These are phyloP conservation scores for Elongisporangium anandrum DNA, from an alignment of 352 stramenopile genomes.

Conservation along the genomic window DNA sequence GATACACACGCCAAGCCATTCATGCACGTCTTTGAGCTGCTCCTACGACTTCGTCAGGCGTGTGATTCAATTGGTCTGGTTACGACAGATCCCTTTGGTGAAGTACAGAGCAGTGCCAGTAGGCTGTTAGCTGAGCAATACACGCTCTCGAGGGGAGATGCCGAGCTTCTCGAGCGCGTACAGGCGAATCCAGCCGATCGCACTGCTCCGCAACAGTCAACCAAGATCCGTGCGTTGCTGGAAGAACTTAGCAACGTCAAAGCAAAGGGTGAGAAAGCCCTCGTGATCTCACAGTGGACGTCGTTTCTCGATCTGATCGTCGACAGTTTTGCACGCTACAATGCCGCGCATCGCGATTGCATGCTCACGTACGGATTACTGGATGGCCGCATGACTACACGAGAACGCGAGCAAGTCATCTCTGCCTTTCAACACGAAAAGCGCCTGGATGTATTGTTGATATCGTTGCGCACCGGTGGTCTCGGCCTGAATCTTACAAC, in stretches of 20 bases:
- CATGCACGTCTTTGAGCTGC: conserved; percentile 88
- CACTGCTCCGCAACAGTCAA: conserved; percentile 30
- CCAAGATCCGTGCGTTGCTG: conserved; percentile 59
- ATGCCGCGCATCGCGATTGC: conserved; percentile 6
- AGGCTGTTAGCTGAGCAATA: conserved; percentile 8
- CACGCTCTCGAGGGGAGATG: conserved; percentile 21
- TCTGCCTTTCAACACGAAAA: conserved; percentile 53
- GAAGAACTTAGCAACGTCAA: conserved; percentile 42
- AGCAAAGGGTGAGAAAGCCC: conserved; percentile 38
- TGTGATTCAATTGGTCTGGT: conserved; percentile 73
- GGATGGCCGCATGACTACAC: conserved; percentile 56
- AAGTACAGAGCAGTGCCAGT: conserved; percentile 29
- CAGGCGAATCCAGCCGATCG: conserved; percentile 6
- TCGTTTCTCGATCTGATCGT: conserved; percentile 78
- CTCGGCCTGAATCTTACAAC: conserved; percentile 92
- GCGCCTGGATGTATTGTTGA: conserved; percentile 75
- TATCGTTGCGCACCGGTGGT: conserved; percentile 86
- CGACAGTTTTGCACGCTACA: conserved; percentile 33
- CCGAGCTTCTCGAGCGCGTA: conserved; percentile 30
- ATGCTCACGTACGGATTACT: conserved; percentile 45
- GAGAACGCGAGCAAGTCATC: conserved; percentile 59
- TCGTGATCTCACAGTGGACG: conserved; percentile 90
- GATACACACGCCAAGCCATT: conserved; percentile 37
- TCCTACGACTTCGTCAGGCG: conserved; percentile 83
- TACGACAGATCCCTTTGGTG: conserved; percentile 33